A percentile compares a stretch with the other conserved stretches of the same genome.
Conservation (phyloP, 2,329 filamentous ascomycete species). For the Ophiosphaerella herpotricha region DNA sequence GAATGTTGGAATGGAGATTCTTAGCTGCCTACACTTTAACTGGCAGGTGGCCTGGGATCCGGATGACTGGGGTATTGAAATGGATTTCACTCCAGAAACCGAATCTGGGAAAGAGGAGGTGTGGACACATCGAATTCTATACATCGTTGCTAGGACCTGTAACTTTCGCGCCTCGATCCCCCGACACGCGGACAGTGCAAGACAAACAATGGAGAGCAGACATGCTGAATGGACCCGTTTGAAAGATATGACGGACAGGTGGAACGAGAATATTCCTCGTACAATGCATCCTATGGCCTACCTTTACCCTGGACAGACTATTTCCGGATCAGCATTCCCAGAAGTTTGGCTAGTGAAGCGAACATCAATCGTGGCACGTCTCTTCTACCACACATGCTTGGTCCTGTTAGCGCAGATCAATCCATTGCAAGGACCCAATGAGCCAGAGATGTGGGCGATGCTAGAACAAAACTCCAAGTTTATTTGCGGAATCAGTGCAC, state of each 20-base stretch:
- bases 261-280: slow-evolving; percentile 77
- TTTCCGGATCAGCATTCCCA: slow-evolving; percentile 76
- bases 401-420: slow-evolving; percentile 80
- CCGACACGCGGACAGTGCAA: slow-evolving; percentile 62
- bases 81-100: slow-evolving; percentile 67
- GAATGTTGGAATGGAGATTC: slow-evolving; percentile 87
- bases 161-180: slow-evolving; percentile 79
- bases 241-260: slow-evolving; percentile 81
- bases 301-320: slow-evolving; percentile 69
- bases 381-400: slow-evolving; percentile 89
- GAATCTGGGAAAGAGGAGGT: slow-evolving; percentile 72
- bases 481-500: slow-evolving; percentile 86
- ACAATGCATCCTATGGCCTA: slow-evolving; percentile 89
- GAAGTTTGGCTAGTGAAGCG: slow-evolving; percentile 88
- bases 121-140: slow-evolving; percentile 89
- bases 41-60: slow-evolving; percentile 89
- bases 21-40: slow-evolving; percentile 84
- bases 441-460: slow-evolving; percentile 70
- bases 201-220: slow-evolving; percentile 66
- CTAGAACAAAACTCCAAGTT: slow-evolving; percentile 78
- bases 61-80: slow-evolving; percentile 85
- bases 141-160: slow-evolving; percentile 82
- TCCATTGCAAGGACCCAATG: slow-evolving; percentile 66
- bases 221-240: slow-evolving; percentile 78
- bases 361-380: slow-evolving; percentile 76